Conservation (phyloP, 2,329 filamentous ascomycete genomes). For the Cytospora schulzeri region DNA sequence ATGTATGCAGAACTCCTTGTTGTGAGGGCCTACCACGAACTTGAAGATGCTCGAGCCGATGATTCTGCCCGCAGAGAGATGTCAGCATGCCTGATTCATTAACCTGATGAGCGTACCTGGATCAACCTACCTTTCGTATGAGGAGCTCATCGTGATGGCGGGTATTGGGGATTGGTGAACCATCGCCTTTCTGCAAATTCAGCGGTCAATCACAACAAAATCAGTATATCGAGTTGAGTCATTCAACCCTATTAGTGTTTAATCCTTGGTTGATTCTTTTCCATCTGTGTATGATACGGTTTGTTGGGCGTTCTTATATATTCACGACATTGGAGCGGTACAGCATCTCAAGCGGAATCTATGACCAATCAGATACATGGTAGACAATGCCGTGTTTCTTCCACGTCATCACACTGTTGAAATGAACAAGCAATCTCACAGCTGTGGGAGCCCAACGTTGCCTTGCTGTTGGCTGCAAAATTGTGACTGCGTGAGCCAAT, state of each 20-base stretch:
- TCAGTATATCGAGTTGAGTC: too few species aligned
- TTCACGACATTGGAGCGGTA: neutral
- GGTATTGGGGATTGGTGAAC: too few species aligned
- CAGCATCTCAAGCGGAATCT: neutral
- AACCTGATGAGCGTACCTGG: neutral
- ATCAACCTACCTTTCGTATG: neutral
- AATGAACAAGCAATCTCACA: neutral
- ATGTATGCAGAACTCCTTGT: constrained; percentile 12
- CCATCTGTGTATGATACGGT: too few species aligned
- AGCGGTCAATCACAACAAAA: too few species aligned
- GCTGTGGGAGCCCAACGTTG: neutral
- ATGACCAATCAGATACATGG: neutral
- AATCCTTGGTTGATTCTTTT: too few species aligned
- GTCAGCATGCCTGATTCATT: neutral
- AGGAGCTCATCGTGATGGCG: neutral
- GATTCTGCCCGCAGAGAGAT: neutral
- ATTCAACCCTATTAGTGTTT: too few species aligned
- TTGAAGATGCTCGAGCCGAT: constrained; percentile 13
- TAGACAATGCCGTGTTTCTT: neutral
- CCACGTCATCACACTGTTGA: neutral
- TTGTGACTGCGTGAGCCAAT: neutral
- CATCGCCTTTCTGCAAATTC: too few species aligned
- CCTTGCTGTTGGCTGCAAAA: neutral
- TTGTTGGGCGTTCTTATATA: too few species aligned
- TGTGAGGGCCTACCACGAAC: constrained; percentile 12